Percentiles rank a stretch among this genome's conserved stretches.
These are phyloP conservation scores for Aureobasidium sp. DNA, from an alignment of 2,329 filamentous ascomycete genomes.

Conservation along the genomic window DNA sequence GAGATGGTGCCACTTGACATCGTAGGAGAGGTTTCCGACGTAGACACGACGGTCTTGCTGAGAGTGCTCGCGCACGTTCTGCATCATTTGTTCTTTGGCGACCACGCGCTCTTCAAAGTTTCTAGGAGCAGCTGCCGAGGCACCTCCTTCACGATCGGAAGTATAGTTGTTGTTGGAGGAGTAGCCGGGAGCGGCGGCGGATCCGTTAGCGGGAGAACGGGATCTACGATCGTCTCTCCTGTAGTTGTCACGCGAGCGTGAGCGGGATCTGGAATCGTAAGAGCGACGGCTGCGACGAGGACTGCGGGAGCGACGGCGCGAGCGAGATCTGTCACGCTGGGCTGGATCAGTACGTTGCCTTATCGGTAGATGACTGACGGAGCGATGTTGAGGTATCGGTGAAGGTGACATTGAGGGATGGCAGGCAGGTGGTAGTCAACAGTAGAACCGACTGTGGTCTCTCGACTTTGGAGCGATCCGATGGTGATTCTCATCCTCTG, in stretches of 20 bases:
- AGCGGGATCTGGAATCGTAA: conserved; percentile 64
- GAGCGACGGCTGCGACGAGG: conserved; percentile 51
- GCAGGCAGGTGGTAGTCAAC: not conserved
- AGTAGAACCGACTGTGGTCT: conserved; percentile 9
- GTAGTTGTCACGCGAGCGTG: conserved; percentile 63
- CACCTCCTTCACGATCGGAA: conserved; percentile 13
- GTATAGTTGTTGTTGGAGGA: conserved; percentile 42
- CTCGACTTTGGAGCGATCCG: not conserved
- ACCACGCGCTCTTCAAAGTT: conserved; percentile 75
- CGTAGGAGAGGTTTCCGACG: conserved; percentile 96
- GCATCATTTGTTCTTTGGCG: conserved; percentile 94
- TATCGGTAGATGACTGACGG: conserved; percentile 4
- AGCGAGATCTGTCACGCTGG: conserved; percentile 79
- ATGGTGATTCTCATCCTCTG: conserved; percentile 9
- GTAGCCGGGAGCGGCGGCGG: conserved; percentile 59
- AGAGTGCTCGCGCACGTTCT: conserved; percentile 83
- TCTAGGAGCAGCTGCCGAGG: conserved; percentile 40
- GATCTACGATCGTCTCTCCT: conserved; percentile 48
- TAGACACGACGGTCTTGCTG: conserved; percentile 99
- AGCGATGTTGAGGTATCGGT: not conserved
- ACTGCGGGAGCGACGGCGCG: conserved; percentile 53
- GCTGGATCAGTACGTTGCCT: not conserved
- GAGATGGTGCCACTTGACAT: conserved; percentile 99
- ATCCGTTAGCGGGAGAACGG: conserved; percentile 77
- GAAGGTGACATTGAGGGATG: conserved; percentile 10